Evolutionary conservation across 2,329 filamentous ascomycete genomes (phyloP), one percentile per base, ranked within the genome.

Genomic region (Elsinoe arachidis): DNA sequence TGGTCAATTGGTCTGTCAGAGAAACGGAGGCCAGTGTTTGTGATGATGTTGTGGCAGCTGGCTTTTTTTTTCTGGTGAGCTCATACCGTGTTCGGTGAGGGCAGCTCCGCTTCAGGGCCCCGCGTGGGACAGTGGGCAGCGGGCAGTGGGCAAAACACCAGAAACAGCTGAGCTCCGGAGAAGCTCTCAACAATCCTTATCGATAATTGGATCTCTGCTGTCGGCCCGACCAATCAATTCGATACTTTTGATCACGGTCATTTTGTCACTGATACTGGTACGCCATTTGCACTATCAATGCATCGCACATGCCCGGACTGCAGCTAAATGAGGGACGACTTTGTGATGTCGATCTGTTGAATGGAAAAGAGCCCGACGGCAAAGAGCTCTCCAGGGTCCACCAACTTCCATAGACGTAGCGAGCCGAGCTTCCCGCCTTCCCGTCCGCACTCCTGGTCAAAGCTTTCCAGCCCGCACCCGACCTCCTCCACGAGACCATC

Each of bases 141-240:
- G n/a, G n/a, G 41, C 49, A 15, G 33, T 19, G 26, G 26, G 26
- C 26, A 30, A 30, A 30, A 30, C 26, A 30, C 7, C 26, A 39
- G 34, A 53, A 53, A 53, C 49, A 53, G 49, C 49, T 53, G 26
- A 30, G 26, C 26, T 30, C 26, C 17, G 33, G 12, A 33, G 33
- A 34, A 53, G 49, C 49, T 53, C 49, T 53, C 49, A 53, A 53
- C 49, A 53, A 53, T 38, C 49, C 49, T 53, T 53, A 53, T 53
- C 49, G 49, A 53, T 53, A 53, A 39, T 11, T 38, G 14, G 17
- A 30, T 51, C 33, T 51, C 26, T 49, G 12, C 15, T 11, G 5
- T 30, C 12, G 2, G 14, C 14, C 34, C 46, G 34, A 51, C 46
- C 46, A 51, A 51, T 51, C 46, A 51, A 15, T 1, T 15, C 5